These are phyloP conservation scores for Monosporascus sp. DNA, from an alignment of 2,329 filamentous ascomycete genomes.

Conservation along the genomic window DNA sequence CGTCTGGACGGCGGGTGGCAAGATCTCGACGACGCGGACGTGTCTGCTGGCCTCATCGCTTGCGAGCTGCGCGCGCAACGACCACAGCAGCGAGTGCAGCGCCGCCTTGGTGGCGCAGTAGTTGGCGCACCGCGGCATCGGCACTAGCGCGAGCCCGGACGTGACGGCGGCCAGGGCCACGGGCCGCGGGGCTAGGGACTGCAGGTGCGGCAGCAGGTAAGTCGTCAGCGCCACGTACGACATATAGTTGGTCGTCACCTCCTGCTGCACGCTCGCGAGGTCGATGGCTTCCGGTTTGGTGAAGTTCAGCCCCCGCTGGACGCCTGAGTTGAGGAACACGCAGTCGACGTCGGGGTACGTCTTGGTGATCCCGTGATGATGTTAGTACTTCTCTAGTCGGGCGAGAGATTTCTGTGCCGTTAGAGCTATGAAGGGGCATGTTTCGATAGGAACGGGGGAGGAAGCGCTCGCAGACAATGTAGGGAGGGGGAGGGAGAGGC, in stretches of 20 bases:
- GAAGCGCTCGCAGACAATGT: too few species aligned
- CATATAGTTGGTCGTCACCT: slow-evolving; percentile 44
- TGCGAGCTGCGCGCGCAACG: slow-evolving; percentile 37
- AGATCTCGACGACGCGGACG: slow-evolving; percentile 41
- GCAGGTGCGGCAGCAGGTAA: slow-evolving; percentile 41
- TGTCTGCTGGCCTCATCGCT: slow-evolving; percentile 20
- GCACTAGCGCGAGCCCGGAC: slow-evolving; percentile 42
- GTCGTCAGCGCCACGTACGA: slow-evolving; percentile 39
- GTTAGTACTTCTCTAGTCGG: background rate
- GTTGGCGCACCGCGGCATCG: slow-evolving; percentile 38
- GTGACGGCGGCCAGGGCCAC: slow-evolving; percentile 31
- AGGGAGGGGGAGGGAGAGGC: too few species aligned
- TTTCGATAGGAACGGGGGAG: too few species aligned
- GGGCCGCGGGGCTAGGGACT: slow-evolving; percentile 11
- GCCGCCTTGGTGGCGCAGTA: slow-evolving; percentile 52
- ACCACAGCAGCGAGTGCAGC: slow-evolving; percentile 41
- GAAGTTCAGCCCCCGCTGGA: slow-evolving; percentile 45
- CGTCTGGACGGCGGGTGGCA: slow-evolving; percentile 41
- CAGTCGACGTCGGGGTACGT: slow-evolving; percentile 47
- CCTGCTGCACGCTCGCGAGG: slow-evolving; percentile 32
- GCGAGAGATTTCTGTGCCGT: too few species aligned
- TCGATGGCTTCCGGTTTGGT: slow-evolving; percentile 31
- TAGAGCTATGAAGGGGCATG: too few species aligned
- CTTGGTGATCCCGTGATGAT: slow-evolving; percentile 24
- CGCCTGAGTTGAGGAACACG: slow-evolving; percentile 52